A percentile compares a stretch with the other conserved stretches of the same genome.
Evolutionary conservation across 1,139 yeast genomes (phyloP).

Genomic region (Taphrina confusa): DNA sequence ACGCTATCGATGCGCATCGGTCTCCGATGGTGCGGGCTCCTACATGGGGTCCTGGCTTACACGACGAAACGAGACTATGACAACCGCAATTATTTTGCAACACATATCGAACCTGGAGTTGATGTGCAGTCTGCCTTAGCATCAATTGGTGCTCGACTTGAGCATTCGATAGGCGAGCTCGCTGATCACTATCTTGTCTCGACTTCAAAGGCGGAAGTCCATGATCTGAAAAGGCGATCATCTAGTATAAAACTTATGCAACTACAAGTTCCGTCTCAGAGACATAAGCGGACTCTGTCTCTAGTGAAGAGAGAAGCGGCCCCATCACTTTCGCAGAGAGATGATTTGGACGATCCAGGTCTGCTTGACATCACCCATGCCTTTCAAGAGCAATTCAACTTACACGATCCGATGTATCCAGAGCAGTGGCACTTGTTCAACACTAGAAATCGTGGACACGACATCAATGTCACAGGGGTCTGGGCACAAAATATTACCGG

Average conservation of each 20-base stretch:
- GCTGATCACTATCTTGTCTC: slow-evolving; percentile 47
- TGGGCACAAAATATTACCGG: slow-evolving; percentile 82
- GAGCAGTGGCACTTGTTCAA: slow-evolving; percentile 92
- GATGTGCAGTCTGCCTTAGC: slow-evolving; percentile 32
- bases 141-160: slow-evolving; percentile 44
- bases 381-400: slow-evolving; percentile 56
- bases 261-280: slow-evolving; percentile 17
- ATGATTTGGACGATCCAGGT: slow-evolving; percentile 27
- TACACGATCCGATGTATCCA: slow-evolving; percentile 75
- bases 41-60: background rate
- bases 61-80: slow-evolving; percentile 25
- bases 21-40: too few species aligned
- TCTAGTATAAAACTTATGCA: background rate
- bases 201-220: slow-evolving; percentile 34
- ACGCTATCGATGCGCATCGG: too few species aligned
- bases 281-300: slow-evolving; percentile 13
- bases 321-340: slow-evolving; percentile 40
- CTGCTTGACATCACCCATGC: slow-evolving; percentile 33
- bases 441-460: slow-evolving; percentile 70
- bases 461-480: slow-evolving; percentile 80
- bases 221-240: slow-evolving; percentile 1
- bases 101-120: slow-evolving; percentile 15
- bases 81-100: slow-evolving; percentile 21
- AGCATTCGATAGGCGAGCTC: slow-evolving; percentile 45
- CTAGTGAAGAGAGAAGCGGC: slow-evolving; percentile 14